These are phyloP conservation scores for Schizochytrium sp. DNA, from an alignment of 108 stramenopile species.

Conservation along the genomic window DNA sequence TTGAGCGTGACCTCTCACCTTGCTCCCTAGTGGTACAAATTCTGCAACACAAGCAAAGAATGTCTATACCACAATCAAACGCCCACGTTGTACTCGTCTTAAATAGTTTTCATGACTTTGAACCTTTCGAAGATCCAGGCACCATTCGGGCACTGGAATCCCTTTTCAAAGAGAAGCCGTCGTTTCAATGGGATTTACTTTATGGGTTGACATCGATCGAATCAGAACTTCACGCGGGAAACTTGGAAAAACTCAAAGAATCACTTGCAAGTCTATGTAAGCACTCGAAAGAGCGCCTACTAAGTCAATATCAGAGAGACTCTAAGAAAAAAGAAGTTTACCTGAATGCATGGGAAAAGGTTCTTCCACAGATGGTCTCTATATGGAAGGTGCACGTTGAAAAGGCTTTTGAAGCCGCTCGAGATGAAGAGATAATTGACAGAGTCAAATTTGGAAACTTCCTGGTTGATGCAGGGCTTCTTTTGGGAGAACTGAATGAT, in stretches of 20 bases:
- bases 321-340: too few species aligned
- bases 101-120: background rate
- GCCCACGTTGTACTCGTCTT: background rate
- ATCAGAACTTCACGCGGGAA: background rate
- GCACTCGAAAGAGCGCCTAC: background rate
- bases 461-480: background rate
- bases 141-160: background rate
- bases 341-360: background rate
- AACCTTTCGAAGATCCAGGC: background rate
- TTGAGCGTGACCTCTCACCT: background rate
- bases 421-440: background rate
- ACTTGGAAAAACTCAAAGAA: background rate
- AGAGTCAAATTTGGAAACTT: background rate
- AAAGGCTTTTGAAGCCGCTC: background rate
- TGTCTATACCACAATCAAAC: background rate
- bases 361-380: background rate
- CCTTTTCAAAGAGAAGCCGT: background rate
- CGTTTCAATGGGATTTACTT: background rate
- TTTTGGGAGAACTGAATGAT: background rate
- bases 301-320: too few species aligned
- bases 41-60: background rate
- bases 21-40: background rate
- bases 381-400: constrained; percentile 7
- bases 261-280: background rate
- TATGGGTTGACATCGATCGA: background rate